phyloP scores from a whole-genome alignment of 495 filamentous ascomycete genomes.

The Massariosphaeria phaeospora region DNA sequence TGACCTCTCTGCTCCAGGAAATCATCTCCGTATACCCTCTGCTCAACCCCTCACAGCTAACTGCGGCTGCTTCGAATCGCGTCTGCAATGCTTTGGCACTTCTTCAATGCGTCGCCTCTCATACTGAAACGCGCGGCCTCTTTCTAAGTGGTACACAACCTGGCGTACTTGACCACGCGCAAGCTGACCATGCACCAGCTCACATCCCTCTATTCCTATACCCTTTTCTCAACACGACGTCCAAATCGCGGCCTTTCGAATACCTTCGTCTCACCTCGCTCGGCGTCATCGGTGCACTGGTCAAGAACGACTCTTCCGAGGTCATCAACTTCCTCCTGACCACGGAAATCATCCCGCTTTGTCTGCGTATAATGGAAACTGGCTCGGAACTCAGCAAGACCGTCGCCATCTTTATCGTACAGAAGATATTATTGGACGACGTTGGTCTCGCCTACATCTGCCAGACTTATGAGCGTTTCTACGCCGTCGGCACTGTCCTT shows the following conservation, averaged over 20 bases:
- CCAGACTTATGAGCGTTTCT: constrained; percentile 98
- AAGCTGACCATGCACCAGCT: constrained; percentile 50
- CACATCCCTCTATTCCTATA: constrained; percentile 98
- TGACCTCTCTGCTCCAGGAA: constrained; percentile 95
- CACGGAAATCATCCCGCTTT: constrained; percentile 97
- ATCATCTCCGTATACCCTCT: constrained; percentile 98
- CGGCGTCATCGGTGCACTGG: constrained; percentile 94
- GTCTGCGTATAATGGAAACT: constrained; percentile 98
- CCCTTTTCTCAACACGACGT: constrained; percentile 97
- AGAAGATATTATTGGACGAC: constrained; percentile 97
- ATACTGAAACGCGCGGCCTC: constrained; percentile 88
- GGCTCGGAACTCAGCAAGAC: constrained; percentile 98
- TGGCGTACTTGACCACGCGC: not conserved
- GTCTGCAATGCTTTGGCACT: constrained; percentile 97
- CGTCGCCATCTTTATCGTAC: constrained; percentile 99
- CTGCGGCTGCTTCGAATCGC: constrained; percentile 90
- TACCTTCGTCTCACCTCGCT: constrained; percentile 95
- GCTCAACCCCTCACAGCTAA: constrained; percentile 93
- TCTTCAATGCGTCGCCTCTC: constrained; percentile 94
- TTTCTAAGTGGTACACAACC: constrained; percentile 75
- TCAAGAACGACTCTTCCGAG: constrained; percentile 98
- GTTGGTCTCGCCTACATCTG: constrained; percentile 98
- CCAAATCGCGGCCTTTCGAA: constrained; percentile 96
- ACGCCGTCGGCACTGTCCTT: constrained; percentile 93
- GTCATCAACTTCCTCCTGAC: constrained; percentile 99